phyloP scores from a whole-genome alignment of 768 basidiomycete genomes.

The Panaeolus cyanescens region DNA sequence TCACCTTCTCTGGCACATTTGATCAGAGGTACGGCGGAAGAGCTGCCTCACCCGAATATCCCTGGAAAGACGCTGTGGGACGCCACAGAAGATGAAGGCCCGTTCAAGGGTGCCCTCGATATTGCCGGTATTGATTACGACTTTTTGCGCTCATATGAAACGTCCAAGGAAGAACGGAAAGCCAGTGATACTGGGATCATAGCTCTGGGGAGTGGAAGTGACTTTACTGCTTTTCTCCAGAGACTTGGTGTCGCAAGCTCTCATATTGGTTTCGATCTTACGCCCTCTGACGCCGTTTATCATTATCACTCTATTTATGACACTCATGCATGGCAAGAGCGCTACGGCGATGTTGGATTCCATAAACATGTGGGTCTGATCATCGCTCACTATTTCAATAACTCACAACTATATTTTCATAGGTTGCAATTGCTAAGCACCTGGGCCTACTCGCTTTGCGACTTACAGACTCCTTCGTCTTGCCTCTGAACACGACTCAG shows the following conservation, averaged over 20 bases:
- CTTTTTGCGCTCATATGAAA: slow-evolving; percentile 40
- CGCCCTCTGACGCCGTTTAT: slow-evolving; percentile 62
- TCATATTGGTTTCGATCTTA: slow-evolving; percentile 41
- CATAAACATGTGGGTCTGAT: slow-evolving; percentile 57
- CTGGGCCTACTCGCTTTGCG: slow-evolving; percentile 67
- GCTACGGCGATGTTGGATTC: slow-evolving; percentile 78
- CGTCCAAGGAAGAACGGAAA: slow-evolving; percentile 30
- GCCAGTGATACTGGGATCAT: slow-evolving; percentile 44
- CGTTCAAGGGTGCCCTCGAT: slow-evolving; percentile 38
- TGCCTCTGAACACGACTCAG: slow-evolving; percentile 79
- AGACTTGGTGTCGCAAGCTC: slow-evolving; percentile 54
- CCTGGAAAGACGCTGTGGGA: slow-evolving; percentile 76
- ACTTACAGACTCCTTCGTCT: slow-evolving; percentile 59
- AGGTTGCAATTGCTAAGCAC: slow-evolving; percentile 70
- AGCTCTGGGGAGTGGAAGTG: slow-evolving; percentile 85
- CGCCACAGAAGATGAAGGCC: slow-evolving; percentile 62
- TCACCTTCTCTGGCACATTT: slow-evolving; percentile 87
- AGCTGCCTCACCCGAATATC: slow-evolving; percentile 74
- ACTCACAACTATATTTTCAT: neutral
- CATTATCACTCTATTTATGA: slow-evolving; percentile 84
- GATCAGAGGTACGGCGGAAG: slow-evolving; percentile 64
- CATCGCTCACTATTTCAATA: neutral
- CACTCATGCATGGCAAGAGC: slow-evolving; percentile 68
- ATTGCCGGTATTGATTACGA: slow-evolving; percentile 41
- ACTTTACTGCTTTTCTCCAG: slow-evolving; percentile 92